These are phyloP conservation scores for Astraeus odoratus DNA, from an alignment of 768 basidiomycete genomes.

Conservation along the genomic window DNA sequence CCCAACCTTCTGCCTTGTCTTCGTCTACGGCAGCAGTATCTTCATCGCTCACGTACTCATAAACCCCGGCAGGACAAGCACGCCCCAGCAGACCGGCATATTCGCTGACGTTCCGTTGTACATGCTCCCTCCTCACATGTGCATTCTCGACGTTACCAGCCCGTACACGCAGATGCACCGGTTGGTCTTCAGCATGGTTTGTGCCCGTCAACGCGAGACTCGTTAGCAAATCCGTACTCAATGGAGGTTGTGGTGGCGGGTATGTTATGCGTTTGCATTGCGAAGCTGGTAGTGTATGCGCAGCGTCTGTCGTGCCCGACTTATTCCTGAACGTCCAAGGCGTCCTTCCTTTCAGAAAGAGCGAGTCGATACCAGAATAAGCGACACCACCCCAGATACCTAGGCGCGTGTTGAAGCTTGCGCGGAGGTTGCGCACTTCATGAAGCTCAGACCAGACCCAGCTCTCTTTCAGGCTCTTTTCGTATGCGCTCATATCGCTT, in stretches of 20 bases:
- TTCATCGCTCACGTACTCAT: conserved; percentile 87
- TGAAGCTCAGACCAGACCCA: conserved; percentile 85
- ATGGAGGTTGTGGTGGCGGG: conserved; percentile 78
- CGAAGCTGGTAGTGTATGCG: conserved; percentile 62
- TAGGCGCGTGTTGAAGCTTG: conserved; percentile 74
- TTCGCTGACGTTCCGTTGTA: conserved; percentile 63
- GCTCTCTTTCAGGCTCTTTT: conserved; percentile 58
- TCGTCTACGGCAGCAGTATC: conserved; percentile 22
- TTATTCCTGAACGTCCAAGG: conserved; percentile 89
- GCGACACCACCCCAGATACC: conserved; percentile 83
- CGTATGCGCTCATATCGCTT: conserved; percentile 69
- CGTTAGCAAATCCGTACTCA: conserved; percentile 91
- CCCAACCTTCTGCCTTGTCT: conserved; percentile 49
- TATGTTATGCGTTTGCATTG: conserved; percentile 74
- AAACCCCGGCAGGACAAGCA: conserved; percentile 93
- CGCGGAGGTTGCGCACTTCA: conserved; percentile 88
- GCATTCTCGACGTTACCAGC: conserved; percentile 33
- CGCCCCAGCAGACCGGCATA: conserved; percentile 85
- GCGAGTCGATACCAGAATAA: conserved; percentile 84
- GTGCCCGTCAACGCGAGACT: conserved; percentile 87
- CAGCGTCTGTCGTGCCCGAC: conserved; percentile 49
- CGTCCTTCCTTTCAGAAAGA: conserved; percentile 75
- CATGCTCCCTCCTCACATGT: conserved; percentile 52
- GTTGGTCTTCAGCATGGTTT: conserved; percentile 96
- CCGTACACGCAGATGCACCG: conserved; percentile 75